Conservation (phyloP, 2,329 filamentous ascomycete species). For the Torrubiella hemipterigena region DNA sequence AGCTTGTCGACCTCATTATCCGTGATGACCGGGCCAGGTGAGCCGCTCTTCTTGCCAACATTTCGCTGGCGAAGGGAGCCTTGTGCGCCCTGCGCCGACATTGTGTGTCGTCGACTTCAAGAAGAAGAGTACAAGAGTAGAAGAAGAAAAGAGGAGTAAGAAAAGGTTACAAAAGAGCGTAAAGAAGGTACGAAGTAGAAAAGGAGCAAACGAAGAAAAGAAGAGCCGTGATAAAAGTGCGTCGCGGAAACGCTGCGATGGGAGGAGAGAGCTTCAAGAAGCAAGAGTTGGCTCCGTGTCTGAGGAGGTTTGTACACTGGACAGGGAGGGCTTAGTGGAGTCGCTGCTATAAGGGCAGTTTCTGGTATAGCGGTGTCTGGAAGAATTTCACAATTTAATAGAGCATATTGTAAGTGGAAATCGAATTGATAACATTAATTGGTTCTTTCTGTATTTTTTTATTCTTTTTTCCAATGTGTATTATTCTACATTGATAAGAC, state of each 20-base stretch:
- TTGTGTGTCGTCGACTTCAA: constrained; percentile 10
- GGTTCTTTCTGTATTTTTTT: not conserved
- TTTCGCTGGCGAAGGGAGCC: constrained; percentile 49
- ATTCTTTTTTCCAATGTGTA: not conserved
- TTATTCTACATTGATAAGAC: not conserved
- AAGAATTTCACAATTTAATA: too few relatives aligned
- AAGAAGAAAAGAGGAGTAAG: constrained; percentile 9
- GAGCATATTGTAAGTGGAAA: too few relatives aligned
- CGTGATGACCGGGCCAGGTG: constrained; percentile 22
- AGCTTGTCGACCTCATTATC: constrained; percentile 37
- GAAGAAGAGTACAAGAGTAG: constrained; percentile 7
- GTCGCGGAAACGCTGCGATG: too few relatives aligned
- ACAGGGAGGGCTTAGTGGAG: too few relatives aligned
- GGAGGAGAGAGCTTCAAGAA: too few relatives aligned
- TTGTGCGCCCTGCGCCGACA: constrained; percentile 39
- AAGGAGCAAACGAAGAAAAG: constrained; percentile 6
- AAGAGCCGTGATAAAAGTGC: constrained; percentile 1
- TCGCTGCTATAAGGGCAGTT: too few relatives aligned
- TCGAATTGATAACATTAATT: constrained; percentile 1
- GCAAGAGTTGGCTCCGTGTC: too few relatives aligned
- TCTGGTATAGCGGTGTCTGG: too few relatives aligned
- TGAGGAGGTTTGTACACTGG: too few relatives aligned
- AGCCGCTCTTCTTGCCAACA: constrained; percentile 34
- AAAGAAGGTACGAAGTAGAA: constrained; percentile 4
- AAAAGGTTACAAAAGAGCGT: constrained; percentile 7